Conservation (phyloP, 2,329 filamentous ascomycete species). For the Atkinsonella hypoxylon region DNA sequence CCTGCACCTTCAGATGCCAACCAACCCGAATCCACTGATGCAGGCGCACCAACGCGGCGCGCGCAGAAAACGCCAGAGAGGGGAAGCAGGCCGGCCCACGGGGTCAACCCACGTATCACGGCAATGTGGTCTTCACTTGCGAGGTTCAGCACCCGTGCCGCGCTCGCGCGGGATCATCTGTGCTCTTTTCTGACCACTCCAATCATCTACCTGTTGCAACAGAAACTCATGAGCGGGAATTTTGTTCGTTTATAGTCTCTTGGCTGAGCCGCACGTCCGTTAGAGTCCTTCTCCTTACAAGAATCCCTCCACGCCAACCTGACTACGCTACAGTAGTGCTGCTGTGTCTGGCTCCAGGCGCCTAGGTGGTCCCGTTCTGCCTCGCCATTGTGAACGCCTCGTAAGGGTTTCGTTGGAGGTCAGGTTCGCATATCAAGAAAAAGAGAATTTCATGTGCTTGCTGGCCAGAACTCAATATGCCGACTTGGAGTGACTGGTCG, state of each 20-base stretch:
- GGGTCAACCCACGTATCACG: slow-evolving; percentile 5
- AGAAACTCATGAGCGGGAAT: neutral
- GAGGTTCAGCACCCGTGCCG: neutral
- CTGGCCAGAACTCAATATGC: slow-evolving; percentile 2
- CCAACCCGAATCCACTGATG: slow-evolving; percentile 6
- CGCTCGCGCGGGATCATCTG: neutral
- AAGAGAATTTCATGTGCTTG: neutral
- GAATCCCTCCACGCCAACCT: slow-evolving; percentile 6
- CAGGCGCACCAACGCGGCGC: slow-evolving; percentile 5
- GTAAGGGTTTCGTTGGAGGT: neutral
- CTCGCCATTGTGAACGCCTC: neutral
- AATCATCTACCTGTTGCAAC: neutral
- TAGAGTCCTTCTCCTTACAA: slow-evolving; percentile 5
- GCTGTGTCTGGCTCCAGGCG: neutral
- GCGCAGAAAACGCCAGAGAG: slow-evolving; percentile 5
- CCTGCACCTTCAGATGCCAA: slow-evolving; percentile 7
- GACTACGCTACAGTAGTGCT: neutral
- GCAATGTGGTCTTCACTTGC: neutral
- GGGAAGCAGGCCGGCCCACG: slow-evolving; percentile 6
- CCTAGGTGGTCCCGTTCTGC: neutral
- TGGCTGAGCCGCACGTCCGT: slow-evolving; percentile 4
- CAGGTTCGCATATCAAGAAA: slow-evolving; percentile 5
- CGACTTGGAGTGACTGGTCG: slow-evolving; percentile 15
- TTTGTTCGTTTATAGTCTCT: neutral
- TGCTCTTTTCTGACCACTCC: neutral